phyloP scores from a whole-genome alignment of 2,329 filamentous ascomycete genomes.

The Zymoseptoria brevis region DNA sequence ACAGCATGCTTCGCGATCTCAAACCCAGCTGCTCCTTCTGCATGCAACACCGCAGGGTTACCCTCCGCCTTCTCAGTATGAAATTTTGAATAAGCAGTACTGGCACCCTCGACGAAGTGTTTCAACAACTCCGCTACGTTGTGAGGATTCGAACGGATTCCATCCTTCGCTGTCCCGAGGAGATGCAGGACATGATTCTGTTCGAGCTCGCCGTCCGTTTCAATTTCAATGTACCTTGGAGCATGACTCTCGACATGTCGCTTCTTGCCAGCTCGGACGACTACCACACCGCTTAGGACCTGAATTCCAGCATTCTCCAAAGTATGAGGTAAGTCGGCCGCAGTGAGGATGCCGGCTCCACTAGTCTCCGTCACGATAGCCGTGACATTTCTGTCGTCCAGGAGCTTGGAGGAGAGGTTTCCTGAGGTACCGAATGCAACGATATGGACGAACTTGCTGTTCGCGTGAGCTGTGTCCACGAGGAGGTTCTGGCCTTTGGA shows the following conservation, averaged over 20 bases:
- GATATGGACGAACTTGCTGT: conserved; percentile 23
- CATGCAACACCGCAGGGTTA: conserved; percentile 23
- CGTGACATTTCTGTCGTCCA: conserved; percentile 27
- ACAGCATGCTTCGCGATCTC: conserved; percentile 28
- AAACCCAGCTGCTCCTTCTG: conserved; percentile 21
- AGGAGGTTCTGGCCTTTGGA: conserved; percentile 26
- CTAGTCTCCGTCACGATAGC: conserved; percentile 24
- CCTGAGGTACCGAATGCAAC: conserved; percentile 24
- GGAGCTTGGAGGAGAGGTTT: conserved; percentile 29
- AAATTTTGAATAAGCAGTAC: conserved; percentile 25
- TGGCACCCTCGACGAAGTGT: conserved; percentile 22
- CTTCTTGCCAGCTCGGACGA: conserved; percentile 23
- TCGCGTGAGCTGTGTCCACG: conserved; percentile 23
- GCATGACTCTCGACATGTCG: conserved; percentile 18
- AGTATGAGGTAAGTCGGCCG: conserved; percentile 22
- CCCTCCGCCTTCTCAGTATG: conserved; percentile 25
- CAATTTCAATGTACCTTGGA: conserved; percentile 23
- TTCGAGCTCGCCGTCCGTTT: conserved; percentile 23
- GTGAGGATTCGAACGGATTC: conserved; percentile 22
- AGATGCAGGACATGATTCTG: conserved; percentile 28
- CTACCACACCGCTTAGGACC: conserved; percentile 22
- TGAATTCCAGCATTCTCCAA: conserved; percentile 20
- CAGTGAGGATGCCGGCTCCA: conserved; percentile 22
- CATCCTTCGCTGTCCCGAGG: conserved; percentile 23
- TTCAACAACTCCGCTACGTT: conserved; percentile 24